Evolutionary conservation across 768 basidiomycete species (phyloP), one percentile per base, ranked within the genome.

Genomic region (Trametes gibbosa): DNA sequence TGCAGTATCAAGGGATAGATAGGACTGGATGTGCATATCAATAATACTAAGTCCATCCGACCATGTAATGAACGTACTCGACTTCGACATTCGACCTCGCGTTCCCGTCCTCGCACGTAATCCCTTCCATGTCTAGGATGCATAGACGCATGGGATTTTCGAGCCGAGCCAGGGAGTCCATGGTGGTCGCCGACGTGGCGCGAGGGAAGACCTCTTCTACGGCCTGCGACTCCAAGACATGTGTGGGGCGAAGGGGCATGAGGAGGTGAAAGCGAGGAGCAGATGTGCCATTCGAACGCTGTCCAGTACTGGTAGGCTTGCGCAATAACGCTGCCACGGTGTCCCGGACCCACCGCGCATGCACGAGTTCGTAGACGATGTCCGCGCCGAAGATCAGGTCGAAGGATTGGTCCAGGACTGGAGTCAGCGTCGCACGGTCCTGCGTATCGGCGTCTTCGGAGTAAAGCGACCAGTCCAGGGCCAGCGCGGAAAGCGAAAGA

Each of bases 241-340:
- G 86, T 0, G 87, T 89, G 0, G 76, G 69, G 0, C 92, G 87
- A 4, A 90, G 75, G 0, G 92, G 90, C n/a, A 92, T 82, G 49
- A 92, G 77, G 14, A 93, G 80, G 64, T 92, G 89, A 70, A 94
- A 94, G 27, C 50, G 65, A 46, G 49, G 69, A 21, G 17, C 23
- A 60, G 29, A 32, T 32, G 29, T 10, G 29, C 10, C 29, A 32
- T 32, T 32, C 29, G 58, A 19, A 7, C 23, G 35, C 25, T 42
- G 39, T 5, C 17, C 42, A 13, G 32, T 19, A 5, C 56, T 35
- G 21, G 5, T 70, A 6, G 0, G 73, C 69, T 47, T 59, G 16
- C 70, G 68, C 29, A 84, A 73, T 17, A 81, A 70, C 0, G 54
- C 64, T 10, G 64, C 61, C 41, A 83, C 76, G 47, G 77, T 78